A percentile compares a stretch with the other conserved stretches of the same genome.
These are phyloP conservation scores for Morella rubra DNA, from an alignment of 306 rosid species.

Conservation along the genomic window DNA sequence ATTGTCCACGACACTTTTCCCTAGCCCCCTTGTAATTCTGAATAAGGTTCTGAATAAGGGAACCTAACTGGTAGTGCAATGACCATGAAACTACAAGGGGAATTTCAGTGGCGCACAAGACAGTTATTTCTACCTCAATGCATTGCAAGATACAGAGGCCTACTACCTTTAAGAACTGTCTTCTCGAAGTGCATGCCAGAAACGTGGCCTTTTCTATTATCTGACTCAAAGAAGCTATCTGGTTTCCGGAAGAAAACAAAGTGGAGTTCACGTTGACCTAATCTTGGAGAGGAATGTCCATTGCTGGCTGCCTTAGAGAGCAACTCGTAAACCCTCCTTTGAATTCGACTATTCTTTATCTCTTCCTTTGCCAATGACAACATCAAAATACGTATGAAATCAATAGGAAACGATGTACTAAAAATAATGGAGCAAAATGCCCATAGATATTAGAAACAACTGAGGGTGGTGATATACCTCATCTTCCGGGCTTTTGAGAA, in stretches of 20 bases:
- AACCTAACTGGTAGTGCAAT: conserved; percentile 3
- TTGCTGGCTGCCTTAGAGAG: conserved; percentile 72
- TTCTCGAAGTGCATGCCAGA: conserved; percentile 73
- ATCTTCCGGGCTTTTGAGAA: conserved; percentile 60
- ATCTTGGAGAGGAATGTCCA: conserved; percentile 39
- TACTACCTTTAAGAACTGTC: conserved; percentile 65
- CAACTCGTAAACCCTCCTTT: conserved; percentile 76
- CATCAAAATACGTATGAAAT: conserved; percentile 31
- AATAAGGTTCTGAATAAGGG: conserved; percentile 23
- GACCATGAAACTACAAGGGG: not conserved
- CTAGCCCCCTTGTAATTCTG: not conserved
- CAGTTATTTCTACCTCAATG: not conserved
- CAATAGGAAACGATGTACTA: conserved; percentile 19
- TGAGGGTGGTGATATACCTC: conserved; percentile 52
- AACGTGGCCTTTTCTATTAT: conserved; percentile 48
- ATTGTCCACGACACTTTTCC: conserved; percentile 12
- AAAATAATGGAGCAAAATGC: not conserved
- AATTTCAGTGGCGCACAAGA: not conserved
- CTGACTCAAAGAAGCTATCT: conserved; percentile 58
- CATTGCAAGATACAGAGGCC: not conserved
- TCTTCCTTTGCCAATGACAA: conserved; percentile 74
- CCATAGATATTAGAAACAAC: not conserved
- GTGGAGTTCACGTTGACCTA: conserved; percentile 66
- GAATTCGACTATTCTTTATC: conserved; percentile 74
- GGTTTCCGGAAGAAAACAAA: conserved; percentile 85